Conservation (phyloP, 2,329 filamentous ascomycete genomes). For the Fusarium sp. region DNA sequence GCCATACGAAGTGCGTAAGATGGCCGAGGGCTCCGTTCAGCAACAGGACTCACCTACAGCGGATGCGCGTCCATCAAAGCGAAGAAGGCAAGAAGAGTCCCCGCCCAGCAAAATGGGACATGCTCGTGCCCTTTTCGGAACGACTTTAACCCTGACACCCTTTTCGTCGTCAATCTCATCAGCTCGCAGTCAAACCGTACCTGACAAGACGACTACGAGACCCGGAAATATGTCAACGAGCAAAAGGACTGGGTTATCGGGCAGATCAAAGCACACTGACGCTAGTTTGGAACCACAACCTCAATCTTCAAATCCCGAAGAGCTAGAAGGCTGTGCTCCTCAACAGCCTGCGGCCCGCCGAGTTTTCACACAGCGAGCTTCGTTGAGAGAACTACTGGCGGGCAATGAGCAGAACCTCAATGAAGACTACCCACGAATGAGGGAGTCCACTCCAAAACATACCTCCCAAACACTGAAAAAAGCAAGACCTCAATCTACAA, state of each 20-base stretch:
- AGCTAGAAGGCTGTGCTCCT: neutral
- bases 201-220: slow-evolving; percentile 36
- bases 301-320: neutral
- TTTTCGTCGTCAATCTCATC: slow-evolving; percentile 27
- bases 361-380: slow-evolving; percentile 27
- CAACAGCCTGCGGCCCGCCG: slow-evolving; percentile 15
- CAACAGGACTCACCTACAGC: slow-evolving; percentile 27
- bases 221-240: neutral
- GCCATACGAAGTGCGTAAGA: slow-evolving; percentile 49
- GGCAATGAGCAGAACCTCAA: slow-evolving; percentile 25
- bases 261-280: neutral
- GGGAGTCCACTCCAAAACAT: neutral
- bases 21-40: slow-evolving; percentile 27
- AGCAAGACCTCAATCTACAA: neutral
- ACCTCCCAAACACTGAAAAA: neutral
- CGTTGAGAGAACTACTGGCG: slow-evolving; percentile 24
- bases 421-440: neutral
- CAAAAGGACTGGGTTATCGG: neutral
- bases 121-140: slow-evolving; percentile 52
- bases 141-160: slow-evolving; percentile 48
- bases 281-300: slow-evolving; percentile 39
- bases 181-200: slow-evolving; percentile 30
- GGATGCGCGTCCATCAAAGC: slow-evolving; percentile 43
- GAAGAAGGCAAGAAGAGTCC: slow-evolving; percentile 44
- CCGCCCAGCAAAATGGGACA: slow-evolving; percentile 50